A percentile compares a stretch with the other conserved stretches of the same genome.
Evolutionary conservation across 331 rosid species (phyloP).

Genomic region (Saraca asoca): DNA sequence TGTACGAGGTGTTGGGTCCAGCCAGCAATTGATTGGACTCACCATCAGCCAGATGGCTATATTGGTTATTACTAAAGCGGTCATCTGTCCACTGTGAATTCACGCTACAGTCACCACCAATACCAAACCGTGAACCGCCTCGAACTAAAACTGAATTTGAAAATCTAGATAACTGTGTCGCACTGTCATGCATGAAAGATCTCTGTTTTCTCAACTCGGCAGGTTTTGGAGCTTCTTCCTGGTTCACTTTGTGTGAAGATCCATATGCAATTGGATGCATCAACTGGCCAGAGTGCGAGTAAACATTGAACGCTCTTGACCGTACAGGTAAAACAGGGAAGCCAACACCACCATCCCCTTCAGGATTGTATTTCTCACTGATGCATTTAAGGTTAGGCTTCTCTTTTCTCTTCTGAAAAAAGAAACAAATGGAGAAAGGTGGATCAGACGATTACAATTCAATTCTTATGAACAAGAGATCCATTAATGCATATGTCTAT

Average conservation of each 20-base stretch:
- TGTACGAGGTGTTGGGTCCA: conserved; percentile 38
- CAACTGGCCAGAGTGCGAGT: conserved; percentile 63
- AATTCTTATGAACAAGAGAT: not conserved
- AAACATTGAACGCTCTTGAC: conserved; percentile 35
- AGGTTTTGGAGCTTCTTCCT: conserved; percentile 42
- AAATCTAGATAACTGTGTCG: conserved; percentile 57
- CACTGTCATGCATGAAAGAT: conserved; percentile 43
- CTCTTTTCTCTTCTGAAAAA: conserved; percentile 53
- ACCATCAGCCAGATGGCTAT: conserved; percentile 48
- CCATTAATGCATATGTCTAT: conserved; percentile 20
- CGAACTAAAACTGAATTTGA: conserved; percentile 67
- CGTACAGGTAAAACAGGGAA: conserved; percentile 59
- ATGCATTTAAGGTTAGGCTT: conserved; percentile 39
- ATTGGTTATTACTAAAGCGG: conserved; percentile 41
- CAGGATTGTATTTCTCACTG: conserved; percentile 58
- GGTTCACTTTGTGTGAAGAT: conserved; percentile 51
- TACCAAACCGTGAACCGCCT: conserved; percentile 50
- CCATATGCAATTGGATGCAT: conserved; percentile 53
- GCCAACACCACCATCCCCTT: conserved; percentile 58
- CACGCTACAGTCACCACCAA: conserved; percentile 45
- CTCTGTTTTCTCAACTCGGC: conserved; percentile 52
- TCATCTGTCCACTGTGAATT: conserved; percentile 67
- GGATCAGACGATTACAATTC: conserved; percentile 13
- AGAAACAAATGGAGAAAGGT: conserved; percentile 18
- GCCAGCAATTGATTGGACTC: conserved; percentile 59